These are phyloP conservation scores for Bauhinia variegata DNA, from an alignment of 306 rosid genomes.

Conservation along the genomic window DNA sequence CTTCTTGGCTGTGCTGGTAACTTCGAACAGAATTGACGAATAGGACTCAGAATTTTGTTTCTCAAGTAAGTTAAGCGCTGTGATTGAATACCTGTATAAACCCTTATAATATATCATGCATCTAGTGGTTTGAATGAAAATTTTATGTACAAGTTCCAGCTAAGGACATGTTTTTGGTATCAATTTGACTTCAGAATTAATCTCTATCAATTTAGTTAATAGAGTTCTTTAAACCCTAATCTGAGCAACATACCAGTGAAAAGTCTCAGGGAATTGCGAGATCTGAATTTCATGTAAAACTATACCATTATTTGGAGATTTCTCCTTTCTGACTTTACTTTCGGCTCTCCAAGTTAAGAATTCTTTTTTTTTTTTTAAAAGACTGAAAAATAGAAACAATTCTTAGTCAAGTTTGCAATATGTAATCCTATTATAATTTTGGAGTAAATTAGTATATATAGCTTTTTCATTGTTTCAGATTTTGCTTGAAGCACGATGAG, in stretches of 20 bases:
- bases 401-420: constrained; percentile 9
- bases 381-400: neutral
- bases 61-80: constrained; percentile 5
- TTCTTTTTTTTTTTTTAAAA: neutral
- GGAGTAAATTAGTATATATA: neutral
- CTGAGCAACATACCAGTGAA: constrained; percentile 8
- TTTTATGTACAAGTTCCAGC: no score
- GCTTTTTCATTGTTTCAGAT: constrained; percentile 18
- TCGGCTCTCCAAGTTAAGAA: neutral
- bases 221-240: constrained; percentile 40
- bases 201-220: constrained; percentile 16
- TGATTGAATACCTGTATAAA: neutral
- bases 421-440: constrained; percentile 18
- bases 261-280: constrained; percentile 25
- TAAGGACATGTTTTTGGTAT: neutral
- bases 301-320: neutral
- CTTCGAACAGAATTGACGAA: neutral
- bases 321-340: constrained; percentile 16
- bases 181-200: constrained; percentile 12
- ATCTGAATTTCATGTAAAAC: constrained; percentile 15
- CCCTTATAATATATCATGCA: neutral
- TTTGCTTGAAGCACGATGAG: constrained; percentile 19
- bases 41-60: neutral
- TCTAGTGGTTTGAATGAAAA: neutral
- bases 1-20: constrained; percentile 11